phyloP scores from a whole-genome alignment of 768 basidiomycete genomes.

The Polyporus arcularius region DNA sequence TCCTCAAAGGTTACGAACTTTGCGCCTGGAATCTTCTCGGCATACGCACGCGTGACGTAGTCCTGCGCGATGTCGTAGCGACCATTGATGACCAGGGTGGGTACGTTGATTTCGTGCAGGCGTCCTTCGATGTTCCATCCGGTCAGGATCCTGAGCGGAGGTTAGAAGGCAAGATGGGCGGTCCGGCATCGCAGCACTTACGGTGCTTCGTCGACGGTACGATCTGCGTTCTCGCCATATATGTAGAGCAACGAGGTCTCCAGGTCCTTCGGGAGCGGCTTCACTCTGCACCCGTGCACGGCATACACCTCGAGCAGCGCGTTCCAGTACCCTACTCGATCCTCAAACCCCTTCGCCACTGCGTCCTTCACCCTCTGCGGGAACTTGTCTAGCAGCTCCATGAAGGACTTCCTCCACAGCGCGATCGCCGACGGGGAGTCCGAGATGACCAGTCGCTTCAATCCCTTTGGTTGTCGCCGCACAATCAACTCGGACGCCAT shows the following conservation, averaged over 20 bases:
- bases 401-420: conserved; percentile 43
- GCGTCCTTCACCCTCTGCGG: conserved; percentile 42
- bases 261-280: conserved; percentile 46
- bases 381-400: conserved; percentile 40
- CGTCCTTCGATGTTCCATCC: conserved; percentile 31
- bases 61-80: conserved; percentile 32
- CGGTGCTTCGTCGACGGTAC: conserved; percentile 41
- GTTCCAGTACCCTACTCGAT: conserved; percentile 42
- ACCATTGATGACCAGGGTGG: conserved; percentile 34
- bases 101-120: conserved; percentile 27
- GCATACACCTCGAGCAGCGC: conserved; percentile 44
- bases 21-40: conserved; percentile 25
- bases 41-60: conserved; percentile 26
- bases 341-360: conserved; percentile 41
- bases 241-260: conserved; percentile 32
- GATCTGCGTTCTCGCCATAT: conserved; percentile 37
- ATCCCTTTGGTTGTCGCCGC: conserved; percentile 42
- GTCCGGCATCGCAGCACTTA: conserved; percentile 32
- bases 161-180: not conserved
- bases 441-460: conserved; percentile 48
- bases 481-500: conserved; percentile 45
- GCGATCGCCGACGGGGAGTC: conserved; percentile 46
- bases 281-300: conserved; percentile 43
- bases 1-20: conserved; percentile 34
- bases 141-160: conserved; percentile 12